Conservation (phyloP, 495 filamentous ascomycete species). For the Staphylotrichum longicolle region DNA sequence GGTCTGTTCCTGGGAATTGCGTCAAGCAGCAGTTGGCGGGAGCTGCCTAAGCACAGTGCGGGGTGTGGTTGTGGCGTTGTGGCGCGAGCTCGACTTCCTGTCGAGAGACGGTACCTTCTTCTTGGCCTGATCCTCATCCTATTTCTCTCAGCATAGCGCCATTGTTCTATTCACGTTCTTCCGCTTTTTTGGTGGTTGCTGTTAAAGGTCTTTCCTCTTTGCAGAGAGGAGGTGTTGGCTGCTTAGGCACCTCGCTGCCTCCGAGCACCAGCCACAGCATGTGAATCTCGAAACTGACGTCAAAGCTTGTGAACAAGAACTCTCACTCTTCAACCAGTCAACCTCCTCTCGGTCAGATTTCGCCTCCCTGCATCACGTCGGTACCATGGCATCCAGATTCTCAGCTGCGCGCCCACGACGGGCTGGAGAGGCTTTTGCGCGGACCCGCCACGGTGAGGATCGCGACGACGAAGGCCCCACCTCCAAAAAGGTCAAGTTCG, state of each 20-base stretch:
- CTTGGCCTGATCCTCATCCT: too few relatives aligned
- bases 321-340: neutral
- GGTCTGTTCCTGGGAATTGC: too few relatives aligned
- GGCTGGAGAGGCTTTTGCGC: constrained; percentile 73
- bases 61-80: constrained; percentile 20
- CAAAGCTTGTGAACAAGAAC: constrained; percentile 12
- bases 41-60: constrained; percentile 2
- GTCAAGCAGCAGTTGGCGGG: too few relatives aligned
- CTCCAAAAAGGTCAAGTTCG: constrained; percentile 88
- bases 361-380: neutral
- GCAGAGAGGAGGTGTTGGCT: too few relatives aligned
- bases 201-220: too few relatives aligned
- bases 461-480: constrained; percentile 40
- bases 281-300: constrained; percentile 6
- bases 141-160: too few relatives aligned
- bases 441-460: constrained; percentile 62
- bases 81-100: constrained; percentile 12
- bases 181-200: neutral
- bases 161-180: too few relatives aligned
- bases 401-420: constrained; percentile 75
- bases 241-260: too few relatives aligned
- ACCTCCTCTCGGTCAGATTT: neutral
- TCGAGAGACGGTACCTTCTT: too few relatives aligned
- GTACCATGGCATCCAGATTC: constrained; percentile 59
- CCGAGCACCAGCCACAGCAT: too few relatives aligned